Conservation (phyloP, 2,329 filamentous ascomycete genomes). For the Hymenotorrendiella dingleyae region DNA sequence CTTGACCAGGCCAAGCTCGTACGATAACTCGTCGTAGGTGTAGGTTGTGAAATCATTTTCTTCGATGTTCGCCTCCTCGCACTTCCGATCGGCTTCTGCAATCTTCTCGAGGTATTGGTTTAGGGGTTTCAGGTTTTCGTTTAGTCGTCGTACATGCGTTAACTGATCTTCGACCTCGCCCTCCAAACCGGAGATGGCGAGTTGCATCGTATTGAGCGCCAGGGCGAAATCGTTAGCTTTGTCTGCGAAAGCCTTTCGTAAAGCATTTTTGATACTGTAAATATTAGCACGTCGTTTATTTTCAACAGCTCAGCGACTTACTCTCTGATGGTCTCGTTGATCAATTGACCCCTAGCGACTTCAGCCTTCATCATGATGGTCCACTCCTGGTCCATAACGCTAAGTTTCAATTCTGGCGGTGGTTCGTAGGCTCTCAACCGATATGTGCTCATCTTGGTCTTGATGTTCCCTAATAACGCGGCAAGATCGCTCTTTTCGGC, state of each 20-base stretch:
- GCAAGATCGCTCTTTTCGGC: slow-evolving; percentile 95
- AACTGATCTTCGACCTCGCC: slow-evolving; percentile 95
- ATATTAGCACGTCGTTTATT: slow-evolving; percentile 27
- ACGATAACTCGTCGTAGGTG: slow-evolving; percentile 91
- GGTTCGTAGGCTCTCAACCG: slow-evolving; percentile 86
- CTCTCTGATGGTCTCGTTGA: slow-evolving; percentile 98
- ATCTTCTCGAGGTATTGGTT: slow-evolving; percentile 88
- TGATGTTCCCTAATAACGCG: slow-evolving; percentile 92
- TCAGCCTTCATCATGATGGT: slow-evolving; percentile 72
- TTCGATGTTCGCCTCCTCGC: slow-evolving; percentile 94
- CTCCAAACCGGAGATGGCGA: slow-evolving; percentile 94
- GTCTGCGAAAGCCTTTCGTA: slow-evolving; percentile 89
- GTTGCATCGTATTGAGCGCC: slow-evolving; percentile 87
- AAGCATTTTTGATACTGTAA: slow-evolving; percentile 80
- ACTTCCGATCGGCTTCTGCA: slow-evolving; percentile 78
- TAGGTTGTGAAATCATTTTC: slow-evolving; percentile 99
- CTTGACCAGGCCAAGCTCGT: slow-evolving; percentile 88
- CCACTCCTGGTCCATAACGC: slow-evolving; percentile 81
- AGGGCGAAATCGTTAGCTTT: slow-evolving; percentile 98
- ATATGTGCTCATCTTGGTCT: slow-evolving; percentile 96
- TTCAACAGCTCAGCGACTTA: slow-evolving; percentile 36
- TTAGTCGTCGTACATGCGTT: slow-evolving; percentile 77
- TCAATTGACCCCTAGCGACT: slow-evolving; percentile 82
- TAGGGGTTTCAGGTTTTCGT: slow-evolving; percentile 80
- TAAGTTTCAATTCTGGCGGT: slow-evolving; percentile 73